A percentile compares a stretch with the other conserved stretches of the same genome.
phyloP scores from a whole-genome alignment of 176 grass and related monocot species.

The Melocanna baccifera region DNA sequence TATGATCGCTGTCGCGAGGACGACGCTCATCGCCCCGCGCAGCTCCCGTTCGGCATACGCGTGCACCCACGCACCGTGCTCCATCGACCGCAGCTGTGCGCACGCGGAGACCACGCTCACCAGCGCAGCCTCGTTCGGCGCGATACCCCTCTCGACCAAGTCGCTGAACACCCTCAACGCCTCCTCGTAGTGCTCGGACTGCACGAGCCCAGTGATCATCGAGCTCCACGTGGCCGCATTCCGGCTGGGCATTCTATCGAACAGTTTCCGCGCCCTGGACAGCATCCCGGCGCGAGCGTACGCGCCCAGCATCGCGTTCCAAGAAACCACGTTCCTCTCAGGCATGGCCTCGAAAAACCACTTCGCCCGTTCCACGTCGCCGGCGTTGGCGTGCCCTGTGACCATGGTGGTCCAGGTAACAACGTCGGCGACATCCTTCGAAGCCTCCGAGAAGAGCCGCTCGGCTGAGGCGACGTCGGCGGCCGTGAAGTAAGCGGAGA shows the following conservation, averaged over 20 bases:
- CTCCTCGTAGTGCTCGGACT: conserved; percentile 19
- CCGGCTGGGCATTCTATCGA: conserved; percentile 35
- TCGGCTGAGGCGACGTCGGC: conserved; percentile 46
- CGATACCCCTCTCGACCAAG: not conserved
- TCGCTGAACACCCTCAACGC: conserved; percentile 35
- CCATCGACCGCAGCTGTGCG: conserved; percentile 41
- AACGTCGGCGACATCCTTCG: conserved; percentile 32
- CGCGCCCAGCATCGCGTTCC: conserved; percentile 38
- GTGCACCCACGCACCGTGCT: conserved; percentile 47
- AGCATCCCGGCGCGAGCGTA: conserved; percentile 34
- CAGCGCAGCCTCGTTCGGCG: conserved; percentile 34
- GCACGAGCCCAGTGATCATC: conserved; percentile 37
- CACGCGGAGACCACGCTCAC: conserved; percentile 39
- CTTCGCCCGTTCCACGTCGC: conserved; percentile 21
- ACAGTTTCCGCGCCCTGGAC: conserved; percentile 29
- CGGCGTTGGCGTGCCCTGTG: conserved; percentile 25
- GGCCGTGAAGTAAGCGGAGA: conserved; percentile 38
- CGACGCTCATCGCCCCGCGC: conserved; percentile 27
- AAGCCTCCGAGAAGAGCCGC: conserved; percentile 36
- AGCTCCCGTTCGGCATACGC: conserved; percentile 20
- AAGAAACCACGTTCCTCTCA: conserved; percentile 43
- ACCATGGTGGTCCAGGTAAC: conserved; percentile 63
- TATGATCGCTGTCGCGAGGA: conserved; percentile 46
- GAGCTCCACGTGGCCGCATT: conserved; percentile 45
- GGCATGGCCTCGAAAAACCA: conserved; percentile 46